These are phyloP conservation scores for Oxyria digyna DNA, from an alignment of 148 eudicot species.

Conservation along the genomic window DNA sequence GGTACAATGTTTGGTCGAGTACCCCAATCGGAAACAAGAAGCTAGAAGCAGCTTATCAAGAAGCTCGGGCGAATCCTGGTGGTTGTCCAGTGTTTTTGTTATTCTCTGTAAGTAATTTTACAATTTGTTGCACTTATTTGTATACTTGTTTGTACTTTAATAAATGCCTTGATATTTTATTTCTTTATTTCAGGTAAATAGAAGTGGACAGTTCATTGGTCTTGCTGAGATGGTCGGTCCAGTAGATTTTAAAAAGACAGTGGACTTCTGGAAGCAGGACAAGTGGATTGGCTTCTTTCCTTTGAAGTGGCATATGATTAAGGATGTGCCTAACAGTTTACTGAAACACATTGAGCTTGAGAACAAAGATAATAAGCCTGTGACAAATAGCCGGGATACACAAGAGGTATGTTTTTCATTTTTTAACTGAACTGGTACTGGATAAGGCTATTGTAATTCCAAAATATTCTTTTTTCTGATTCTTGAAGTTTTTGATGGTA, in stretches of 20 bases:
- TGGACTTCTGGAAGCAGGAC: constrained; percentile 48
- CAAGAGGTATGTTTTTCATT: constrained; percentile 33
- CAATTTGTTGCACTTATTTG: background rate
- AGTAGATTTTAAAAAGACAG: constrained; percentile 31
- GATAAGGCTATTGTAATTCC: too few species aligned
- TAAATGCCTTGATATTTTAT: background rate
- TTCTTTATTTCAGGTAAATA: constrained; percentile 24
- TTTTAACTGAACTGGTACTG: too few species aligned
- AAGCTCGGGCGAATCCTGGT: constrained; percentile 33
- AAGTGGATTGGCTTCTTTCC: constrained; percentile 46
- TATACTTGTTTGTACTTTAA: too few species aligned
- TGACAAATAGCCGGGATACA: constrained; percentile 44
- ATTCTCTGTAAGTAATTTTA: constrained; percentile 31
- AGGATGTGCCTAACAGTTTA: constrained; percentile 37
- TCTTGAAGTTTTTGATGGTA: background rate
- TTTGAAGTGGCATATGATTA: constrained; percentile 45
- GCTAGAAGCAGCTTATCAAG: constrained; percentile 39
- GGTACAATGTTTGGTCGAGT: constrained; percentile 42
- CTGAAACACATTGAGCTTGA: constrained; percentile 38
- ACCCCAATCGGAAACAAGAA: constrained; percentile 43
- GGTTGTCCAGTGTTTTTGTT: constrained; percentile 34
- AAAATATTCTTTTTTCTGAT: background rate
- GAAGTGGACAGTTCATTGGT: constrained; percentile 44
- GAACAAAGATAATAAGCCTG: constrained; percentile 45
- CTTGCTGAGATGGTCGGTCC: constrained; percentile 36